Evolutionary conservation across 139 green algal genomes (phyloP), one percentile per base, ranked within the genome.

Genomic region (Haematococcus lacustris): DNA sequence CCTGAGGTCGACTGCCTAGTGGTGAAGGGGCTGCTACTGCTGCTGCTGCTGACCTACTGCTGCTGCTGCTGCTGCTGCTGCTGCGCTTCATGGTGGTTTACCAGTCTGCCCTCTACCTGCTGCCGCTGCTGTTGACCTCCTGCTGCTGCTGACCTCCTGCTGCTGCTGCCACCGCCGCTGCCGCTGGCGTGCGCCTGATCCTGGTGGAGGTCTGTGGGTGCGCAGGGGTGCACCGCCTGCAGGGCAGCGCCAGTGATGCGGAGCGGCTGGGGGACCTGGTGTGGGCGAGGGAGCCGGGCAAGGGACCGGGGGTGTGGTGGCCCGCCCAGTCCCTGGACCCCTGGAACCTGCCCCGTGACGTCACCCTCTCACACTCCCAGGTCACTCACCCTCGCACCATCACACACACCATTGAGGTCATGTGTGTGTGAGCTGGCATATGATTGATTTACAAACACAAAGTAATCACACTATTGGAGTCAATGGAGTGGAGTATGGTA

Each of bases 291-390:
- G 82, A 85, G 47, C 47, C 70, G 6, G 25, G 25, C 26, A 66
- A 66, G 59, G 7, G 17, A 13, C 65, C 34, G 41, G 61, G 60
- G 30, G 40, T 63, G 26, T 85, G 51, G 73, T 92, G 88, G 88
- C 88, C 88, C 1, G 83, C 66, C 9, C 83, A 93, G 70, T 82
- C 79, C 28, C 68, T 91, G 33, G 81, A 93, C 75, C 88, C 87
- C 37, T 79, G 82, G 23, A 41, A 64, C 30, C 71, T 70, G 1
- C 74, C 74, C 3, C 41, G 66, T 47, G 84, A 82, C 2, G 79
- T 83, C 37, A 78, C 60, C 40, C 71, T 91, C 38, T 77, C 80
- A 9, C 41, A 65, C 1, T 71, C 78, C 37, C 74, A 83, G 57
- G 70, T 81, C 30, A 30, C 4, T 5, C 57, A 64, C 47, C 17